Evolutionary conservation across 805 yeast species (phyloP), one percentile per base, ranked within the genome.

Genomic region (Ogataea methylovora): DNA sequence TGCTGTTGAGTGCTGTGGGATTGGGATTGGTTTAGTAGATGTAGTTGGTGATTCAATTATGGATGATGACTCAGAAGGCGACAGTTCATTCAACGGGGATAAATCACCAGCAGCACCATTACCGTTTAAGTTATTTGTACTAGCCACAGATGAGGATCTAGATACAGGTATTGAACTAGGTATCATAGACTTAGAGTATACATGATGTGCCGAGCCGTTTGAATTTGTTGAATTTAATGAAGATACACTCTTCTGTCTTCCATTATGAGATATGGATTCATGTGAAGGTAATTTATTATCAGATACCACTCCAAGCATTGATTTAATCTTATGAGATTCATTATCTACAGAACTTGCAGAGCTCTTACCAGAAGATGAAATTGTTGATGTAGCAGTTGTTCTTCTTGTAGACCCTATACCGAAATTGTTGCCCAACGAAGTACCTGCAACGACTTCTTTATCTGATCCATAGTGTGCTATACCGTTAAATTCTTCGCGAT

Each of bases 381-480:
- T 13, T 14, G 25, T 10, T 11, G 34, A 32, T 5, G 29, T 7
- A 27, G 14, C 24, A 15, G 29, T 32, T 12, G 26, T 20, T 32
- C 14, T 22, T 30, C 32, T 30, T 21, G 26, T 15, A 15, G n/a
- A 14, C 21, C 7, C 5, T 11, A 9, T 8, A 10, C 22, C 20
- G 4, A n/a, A 15, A 22, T 13, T 4, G n/a, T 13, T 6, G 11
- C 17, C 13, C n/a, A n/a, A n/a, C n/a, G n/a, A n/a, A n/a, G n/a
- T n/a, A 15, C 16, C n/a, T 12, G 24, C 23, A 6, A 26, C 14
- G n/a, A 27, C 22, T 22, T 32, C 35, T 3, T 21, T 3, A 8
- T 17, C 44, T 17, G 29, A 41, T 16, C 51, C 54, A 25, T 49
- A 50, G 24, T 39, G 44, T 15, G 42, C 42, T 32, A 42, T 42